Base-by-base conservation (phyloP, 768 basidiomycete genomes). In the Xanthoconium purpureum region DNA sequence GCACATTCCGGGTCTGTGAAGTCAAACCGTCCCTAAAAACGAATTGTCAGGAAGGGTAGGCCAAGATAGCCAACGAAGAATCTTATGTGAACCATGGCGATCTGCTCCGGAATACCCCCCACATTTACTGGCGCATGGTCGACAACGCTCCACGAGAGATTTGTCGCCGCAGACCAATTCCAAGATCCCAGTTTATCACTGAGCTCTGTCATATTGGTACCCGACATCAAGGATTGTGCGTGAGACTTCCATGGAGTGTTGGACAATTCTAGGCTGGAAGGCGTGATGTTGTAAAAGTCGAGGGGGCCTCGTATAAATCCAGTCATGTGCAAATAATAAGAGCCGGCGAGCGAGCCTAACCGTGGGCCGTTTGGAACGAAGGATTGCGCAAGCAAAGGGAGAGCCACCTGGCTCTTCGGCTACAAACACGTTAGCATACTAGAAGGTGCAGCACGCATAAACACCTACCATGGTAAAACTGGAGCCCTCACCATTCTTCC, bases 241-340 rank as follows among this genome's bases (percentile, higher is more conserved):
- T 78, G 59, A 14, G 76, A 59, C 32, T 71, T 76, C 88, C 87
- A 89, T 7, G 77, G 65, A 28, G 73, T 56, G 28, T 61, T 50
- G 46, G 61, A 50, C 11, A 76, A 69, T 28, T 73, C 66, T 20
- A 84, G 69, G 37, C 74, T 71, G 9, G 77, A 64, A 18, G 75
- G 72, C 3, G 88, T 81, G 42, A 91, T 81, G 65, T 92, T 93
- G 64, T 83, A 77, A 63, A 82, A 82, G 39, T 74, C 73, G 13
- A 83, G 70, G 42, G 81, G 73, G 4, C 88, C 89, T 50, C 84
- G 84, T 55, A 89, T 78, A 67, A 89, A 91, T 8, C 91, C 91
- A 15, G 91, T 91, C 44, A 88, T 78, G 66, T 94, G 93, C 5
- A 76, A 70, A 61, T 85, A 89, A 66, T 90, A 92, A 1, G 89